Percentiles rank a stretch among this genome's conserved stretches.
phyloP scores from a whole-genome alignment of 75 land plant species.

The Sequoia sempervirens region DNA sequence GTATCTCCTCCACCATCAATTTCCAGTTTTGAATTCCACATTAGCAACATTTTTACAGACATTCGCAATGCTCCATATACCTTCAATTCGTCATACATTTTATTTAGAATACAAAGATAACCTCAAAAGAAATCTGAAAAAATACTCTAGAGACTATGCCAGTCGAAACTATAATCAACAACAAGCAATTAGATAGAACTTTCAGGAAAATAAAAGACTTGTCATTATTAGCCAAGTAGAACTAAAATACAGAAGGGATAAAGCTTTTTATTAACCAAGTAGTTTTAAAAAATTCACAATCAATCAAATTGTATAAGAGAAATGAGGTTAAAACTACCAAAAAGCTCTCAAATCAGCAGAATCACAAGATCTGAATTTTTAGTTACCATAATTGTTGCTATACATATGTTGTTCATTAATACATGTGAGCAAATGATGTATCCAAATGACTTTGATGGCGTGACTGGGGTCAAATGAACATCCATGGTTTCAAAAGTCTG shows the following conservation, averaged over 20 bases:
- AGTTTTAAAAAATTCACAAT: background rate
- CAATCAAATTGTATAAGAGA: background rate
- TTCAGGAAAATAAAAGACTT: background rate
- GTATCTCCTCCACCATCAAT: slow-evolving; percentile 85
- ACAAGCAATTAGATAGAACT: background rate
- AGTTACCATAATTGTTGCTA: background rate
- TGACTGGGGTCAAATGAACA: no score
- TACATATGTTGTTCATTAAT: background rate
- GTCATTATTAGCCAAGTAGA: background rate
- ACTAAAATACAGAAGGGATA: no score
- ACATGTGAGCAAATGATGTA: background rate
- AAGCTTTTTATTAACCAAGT: background rate
- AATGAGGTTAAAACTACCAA: background rate
- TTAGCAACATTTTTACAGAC: slow-evolving; percentile 83
- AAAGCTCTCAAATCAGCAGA: background rate
- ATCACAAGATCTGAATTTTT: background rate
- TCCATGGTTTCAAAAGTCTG: no score
- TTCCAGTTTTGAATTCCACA: slow-evolving; percentile 84
- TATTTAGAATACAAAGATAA: background rate
- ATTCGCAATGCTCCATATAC: slow-evolving; percentile 94
- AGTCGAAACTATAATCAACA: background rate
- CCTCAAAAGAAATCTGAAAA: background rate
- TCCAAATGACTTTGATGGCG: background rate
- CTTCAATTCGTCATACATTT: slow-evolving; percentile 29
- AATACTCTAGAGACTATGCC: background rate